Percentiles rank a stretch among this genome's conserved stretches.
Evolutionary conservation across 2,329 filamentous ascomycete species (phyloP).

Genomic region (Ceratocystis diversiconidia): DNA sequence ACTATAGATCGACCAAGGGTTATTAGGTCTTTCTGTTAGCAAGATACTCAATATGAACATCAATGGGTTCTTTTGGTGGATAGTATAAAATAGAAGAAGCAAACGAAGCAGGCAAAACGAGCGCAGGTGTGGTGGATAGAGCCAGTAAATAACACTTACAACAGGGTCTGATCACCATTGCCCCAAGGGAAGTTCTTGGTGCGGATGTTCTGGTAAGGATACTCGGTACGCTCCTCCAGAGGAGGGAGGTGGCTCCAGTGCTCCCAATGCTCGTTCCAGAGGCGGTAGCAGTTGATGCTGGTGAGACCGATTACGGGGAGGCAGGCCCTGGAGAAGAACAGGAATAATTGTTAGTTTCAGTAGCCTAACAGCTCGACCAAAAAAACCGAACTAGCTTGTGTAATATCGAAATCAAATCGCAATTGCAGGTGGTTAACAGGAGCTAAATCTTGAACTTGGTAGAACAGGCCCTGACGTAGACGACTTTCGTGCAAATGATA

Average conservation of each 20-base stretch:
- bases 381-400: not conserved
- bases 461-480: too few species aligned
- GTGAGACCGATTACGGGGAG: constrained; percentile 60
- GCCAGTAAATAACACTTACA: constrained; percentile 35
- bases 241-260: constrained; percentile 78
- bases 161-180: constrained; percentile 80
- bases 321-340: constrained; percentile 44
- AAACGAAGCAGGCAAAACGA: too few species aligned
- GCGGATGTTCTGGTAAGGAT: constrained; percentile 95
- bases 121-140: not conserved
- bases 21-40: too few species aligned
- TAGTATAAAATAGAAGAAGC: too few species aligned
- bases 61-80: too few species aligned
- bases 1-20: constrained; percentile 32
- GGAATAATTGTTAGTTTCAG: not conserved
- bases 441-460: too few species aligned
- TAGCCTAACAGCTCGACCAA: not conserved
- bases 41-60: too few species aligned
- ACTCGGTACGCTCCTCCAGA: constrained; percentile 81
- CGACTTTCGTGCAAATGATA: too few species aligned
- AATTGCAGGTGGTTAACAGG: too few species aligned
- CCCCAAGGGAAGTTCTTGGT: constrained; percentile 93
- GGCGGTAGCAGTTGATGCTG: constrained; percentile 68
- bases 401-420: not conserved
- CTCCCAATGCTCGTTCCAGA: constrained; percentile 96